Percentiles rank a stretch among this genome's conserved stretches.
Evolutionary conservation across 495 filamentous ascomycete species (phyloP).

Genomic region (Podospora sp.): DNA sequence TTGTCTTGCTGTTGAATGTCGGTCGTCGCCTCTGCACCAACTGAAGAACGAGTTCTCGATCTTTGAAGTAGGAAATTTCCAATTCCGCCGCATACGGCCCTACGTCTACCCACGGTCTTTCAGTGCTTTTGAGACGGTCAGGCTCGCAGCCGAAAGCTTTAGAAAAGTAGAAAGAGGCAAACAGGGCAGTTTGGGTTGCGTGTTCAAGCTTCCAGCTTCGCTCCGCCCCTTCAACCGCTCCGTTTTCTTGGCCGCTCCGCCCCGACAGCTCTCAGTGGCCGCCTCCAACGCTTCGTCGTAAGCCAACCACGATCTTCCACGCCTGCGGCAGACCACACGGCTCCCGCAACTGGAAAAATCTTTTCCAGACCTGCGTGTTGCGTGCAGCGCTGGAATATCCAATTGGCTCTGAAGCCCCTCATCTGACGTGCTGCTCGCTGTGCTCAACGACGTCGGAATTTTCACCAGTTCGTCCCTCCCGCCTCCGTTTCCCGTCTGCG

Average conservation of each 20-base stretch:
- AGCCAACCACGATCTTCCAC: constrained; percentile 34
- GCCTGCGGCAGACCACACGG: constrained; percentile 15
- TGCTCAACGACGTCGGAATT: constrained; percentile 8
- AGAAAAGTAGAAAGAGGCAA: no score
- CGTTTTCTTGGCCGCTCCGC: constrained; percentile 20
- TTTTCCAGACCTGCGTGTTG: constrained; percentile 17
- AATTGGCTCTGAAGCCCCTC: constrained; percentile 3
- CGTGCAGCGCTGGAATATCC: not conserved
- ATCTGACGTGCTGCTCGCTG: constrained; percentile 15
- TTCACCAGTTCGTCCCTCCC: not conserved
- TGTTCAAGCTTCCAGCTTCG: not conserved
- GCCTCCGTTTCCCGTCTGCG: not conserved
- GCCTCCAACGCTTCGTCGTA: constrained; percentile 3
- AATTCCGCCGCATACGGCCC: not conserved
- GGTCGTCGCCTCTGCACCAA: not conserved
- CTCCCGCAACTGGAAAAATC: constrained; percentile 11
- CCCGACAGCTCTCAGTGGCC: constrained; percentile 12
- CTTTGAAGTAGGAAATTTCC: not conserved
- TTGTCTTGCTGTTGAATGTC: not conserved
- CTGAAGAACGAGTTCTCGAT: not conserved
- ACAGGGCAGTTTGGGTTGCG: no score
- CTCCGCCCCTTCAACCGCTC: not conserved
- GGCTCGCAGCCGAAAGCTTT: no score
- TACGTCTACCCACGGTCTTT: no score
- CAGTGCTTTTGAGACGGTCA: no score